These are phyloP conservation scores for Quercus dentata DNA, from an alignment of 306 rosid species.

Conservation along the genomic window DNA sequence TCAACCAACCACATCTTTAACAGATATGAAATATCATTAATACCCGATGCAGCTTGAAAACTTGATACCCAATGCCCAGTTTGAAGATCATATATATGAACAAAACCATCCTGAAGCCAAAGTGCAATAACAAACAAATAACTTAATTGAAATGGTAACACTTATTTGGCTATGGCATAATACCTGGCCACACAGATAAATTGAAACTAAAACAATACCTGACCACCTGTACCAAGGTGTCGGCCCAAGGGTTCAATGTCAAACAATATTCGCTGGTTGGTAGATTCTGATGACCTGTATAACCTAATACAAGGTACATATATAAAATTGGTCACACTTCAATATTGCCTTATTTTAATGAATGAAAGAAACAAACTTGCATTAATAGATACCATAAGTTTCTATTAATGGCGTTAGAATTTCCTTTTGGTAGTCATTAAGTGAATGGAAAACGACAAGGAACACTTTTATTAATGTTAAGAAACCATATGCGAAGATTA, in stretches of 20 bases:
- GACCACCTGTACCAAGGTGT: slow-evolving; percentile 95
- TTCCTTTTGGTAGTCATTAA: not conserved
- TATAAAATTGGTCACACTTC: not conserved
- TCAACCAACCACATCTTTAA: slow-evolving; percentile 10
- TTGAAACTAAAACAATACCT: slow-evolving; percentile 48
- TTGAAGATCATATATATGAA: slow-evolving; percentile 88
- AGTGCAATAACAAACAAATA: not conserved
- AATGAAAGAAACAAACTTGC: not conserved
- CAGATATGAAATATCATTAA: slow-evolving; percentile 20
- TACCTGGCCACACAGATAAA: slow-evolving; percentile 14
- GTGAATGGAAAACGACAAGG: slow-evolving; percentile 6
- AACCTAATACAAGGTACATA: slow-evolving; percentile 48
- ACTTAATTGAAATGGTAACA: not conserved
- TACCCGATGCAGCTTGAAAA: slow-evolving; percentile 89
- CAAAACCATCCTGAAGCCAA: slow-evolving; percentile 70
- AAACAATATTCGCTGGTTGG: slow-evolving; percentile 88
- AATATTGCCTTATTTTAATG: not conserved
- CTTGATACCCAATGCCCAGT: slow-evolving; percentile 92
- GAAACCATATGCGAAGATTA: not conserved
- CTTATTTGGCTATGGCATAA: slow-evolving; percentile 4
- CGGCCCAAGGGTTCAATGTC: slow-evolving; percentile 88
- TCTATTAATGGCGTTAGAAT: not conserved
- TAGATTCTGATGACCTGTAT: slow-evolving; percentile 78
- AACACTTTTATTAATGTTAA: not conserved
- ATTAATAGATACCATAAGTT: slow-evolving; percentile 8